These are phyloP conservation scores for Linaria vulgaris DNA, from an alignment of 257 asterid genomes.

Conservation along the genomic window DNA sequence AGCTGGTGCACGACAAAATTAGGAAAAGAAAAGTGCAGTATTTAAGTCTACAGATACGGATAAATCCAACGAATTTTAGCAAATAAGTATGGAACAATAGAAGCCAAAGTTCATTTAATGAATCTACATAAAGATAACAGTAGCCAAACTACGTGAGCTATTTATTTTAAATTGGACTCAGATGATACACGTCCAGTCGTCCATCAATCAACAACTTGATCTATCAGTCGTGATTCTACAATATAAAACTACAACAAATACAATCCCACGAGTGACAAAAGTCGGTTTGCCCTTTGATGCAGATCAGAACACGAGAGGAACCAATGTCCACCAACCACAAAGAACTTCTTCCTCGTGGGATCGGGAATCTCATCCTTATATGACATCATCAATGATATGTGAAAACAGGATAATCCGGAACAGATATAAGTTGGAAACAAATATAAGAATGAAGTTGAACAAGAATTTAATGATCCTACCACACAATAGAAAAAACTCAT, in stretches of 20 bases:
- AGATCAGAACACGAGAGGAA: constrained; percentile 27
- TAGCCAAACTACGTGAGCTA: constrained; percentile 29
- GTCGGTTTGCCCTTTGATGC: constrained; percentile 34
- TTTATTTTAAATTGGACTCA: constrained; percentile 30
- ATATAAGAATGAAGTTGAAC: constrained; percentile 64
- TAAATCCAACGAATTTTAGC: background rate
- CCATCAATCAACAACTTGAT: constrained; percentile 17
- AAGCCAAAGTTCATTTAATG: constrained; percentile 24
- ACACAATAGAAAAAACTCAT: constrained; percentile 45
- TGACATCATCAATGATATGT: constrained; percentile 39
- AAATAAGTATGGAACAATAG: constrained; percentile 17
- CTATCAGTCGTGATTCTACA: constrained; percentile 17
- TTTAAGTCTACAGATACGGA: constrained; percentile 3
- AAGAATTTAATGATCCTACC: constrained; percentile 67
- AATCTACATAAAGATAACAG: background rate
- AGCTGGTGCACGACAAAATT: constrained; percentile 6
- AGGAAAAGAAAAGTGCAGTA: constrained; percentile 8
- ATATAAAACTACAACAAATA: constrained; percentile 26
- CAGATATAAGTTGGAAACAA: constrained; percentile 55
- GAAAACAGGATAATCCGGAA: constrained; percentile 41
- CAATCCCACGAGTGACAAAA: constrained; percentile 42
- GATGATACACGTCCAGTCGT: constrained; percentile 38
- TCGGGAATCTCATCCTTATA: constrained; percentile 36
- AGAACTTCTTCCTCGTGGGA: constrained; percentile 40
- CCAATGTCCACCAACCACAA: constrained; percentile 32